phyloP scores from a whole-genome alignment of 345 rosid species.

The Fremontodendron californicum region DNA sequence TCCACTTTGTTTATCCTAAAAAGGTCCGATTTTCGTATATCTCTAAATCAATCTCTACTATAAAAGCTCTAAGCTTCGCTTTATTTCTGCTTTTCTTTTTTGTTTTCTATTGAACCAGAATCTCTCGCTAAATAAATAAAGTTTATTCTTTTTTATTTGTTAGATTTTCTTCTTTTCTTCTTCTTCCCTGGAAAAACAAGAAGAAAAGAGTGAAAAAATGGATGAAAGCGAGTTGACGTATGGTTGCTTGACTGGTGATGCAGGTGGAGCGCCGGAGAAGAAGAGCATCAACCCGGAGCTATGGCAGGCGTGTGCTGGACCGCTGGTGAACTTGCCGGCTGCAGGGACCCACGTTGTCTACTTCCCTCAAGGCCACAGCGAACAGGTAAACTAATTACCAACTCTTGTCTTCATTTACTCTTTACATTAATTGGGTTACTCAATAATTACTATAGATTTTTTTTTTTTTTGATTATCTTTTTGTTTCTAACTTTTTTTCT shows the following conservation, averaged over 20 bases:
- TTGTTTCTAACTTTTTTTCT: too few relatives aligned
- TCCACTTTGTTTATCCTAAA: not conserved
- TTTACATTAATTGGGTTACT: not conserved
- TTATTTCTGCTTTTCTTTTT: too few relatives aligned
- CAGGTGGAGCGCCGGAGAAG: slow-evolving; percentile 41
- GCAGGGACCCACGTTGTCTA: slow-evolving; percentile 65
- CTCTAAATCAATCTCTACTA: not conserved
- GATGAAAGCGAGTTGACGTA: slow-evolving; percentile 11
- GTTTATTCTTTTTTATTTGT: not conserved
- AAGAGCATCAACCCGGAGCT: slow-evolving; percentile 61
- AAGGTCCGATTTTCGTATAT: not conserved
- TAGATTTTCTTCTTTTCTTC: not conserved
- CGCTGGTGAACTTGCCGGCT: slow-evolving; percentile 55
- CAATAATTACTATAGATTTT: not conserved
- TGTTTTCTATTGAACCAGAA: not conserved
- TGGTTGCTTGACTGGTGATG: slow-evolving; percentile 26
- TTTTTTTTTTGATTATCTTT: not conserved
- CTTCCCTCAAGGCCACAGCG: slow-evolving; percentile 82
- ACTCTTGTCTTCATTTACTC: not conserved
- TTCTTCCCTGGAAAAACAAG: slow-evolving; percentile 1
- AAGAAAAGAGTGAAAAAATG: not conserved
- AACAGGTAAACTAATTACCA: slow-evolving; percentile 39
- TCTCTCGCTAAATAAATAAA: not conserved
- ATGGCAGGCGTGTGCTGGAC: slow-evolving; percentile 80
- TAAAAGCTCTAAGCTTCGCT: not conserved